Evolutionary conservation across 1,284 basidiomycete genomes (phyloP).

Genomic region (Leccinum laetum): DNA sequence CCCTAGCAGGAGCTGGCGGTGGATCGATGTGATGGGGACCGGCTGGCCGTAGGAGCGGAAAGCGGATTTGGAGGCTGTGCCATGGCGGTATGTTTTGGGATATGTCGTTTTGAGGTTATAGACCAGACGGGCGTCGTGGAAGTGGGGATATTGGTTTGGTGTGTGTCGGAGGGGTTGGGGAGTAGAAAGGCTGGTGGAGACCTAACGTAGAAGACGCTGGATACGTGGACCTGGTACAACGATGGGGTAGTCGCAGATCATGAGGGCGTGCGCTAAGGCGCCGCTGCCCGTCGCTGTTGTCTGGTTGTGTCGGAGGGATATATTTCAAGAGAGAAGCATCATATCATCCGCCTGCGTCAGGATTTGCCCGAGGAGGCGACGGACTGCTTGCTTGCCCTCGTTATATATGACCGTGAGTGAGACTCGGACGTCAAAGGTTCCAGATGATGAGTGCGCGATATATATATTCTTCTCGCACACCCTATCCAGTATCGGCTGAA

Average conservation of each 20-base stretch:
- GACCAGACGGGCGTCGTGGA: no score
- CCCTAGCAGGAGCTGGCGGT: conserved; percentile 12
- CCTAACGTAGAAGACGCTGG: conserved; percentile 16
- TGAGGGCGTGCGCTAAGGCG: conserved; percentile 76
- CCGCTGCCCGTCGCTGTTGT: conserved; percentile 73
- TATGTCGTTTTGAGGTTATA: conserved; percentile 41
- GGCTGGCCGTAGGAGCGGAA: conserved; percentile 33
- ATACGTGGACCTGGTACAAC: conserved; percentile 36
- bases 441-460: neutral
- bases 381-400: neutral
- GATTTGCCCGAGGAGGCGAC: neutral
- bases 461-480: neutral
- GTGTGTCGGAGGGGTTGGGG: conserved; percentile 31
- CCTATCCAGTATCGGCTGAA: neutral
- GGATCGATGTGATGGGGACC: conserved; percentile 53
- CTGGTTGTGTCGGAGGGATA: no score
- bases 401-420: neutral
- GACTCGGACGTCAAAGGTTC: neutral
- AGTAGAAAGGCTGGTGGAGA: conserved; percentile 20
- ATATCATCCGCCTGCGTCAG: no score
- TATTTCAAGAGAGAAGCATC: no score
- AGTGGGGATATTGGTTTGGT: conserved; percentile 39
- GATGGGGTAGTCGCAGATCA: conserved; percentile 95
- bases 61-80: conserved; percentile 42
- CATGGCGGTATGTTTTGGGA: neutral